These are phyloP conservation scores for Termitomyces sp. DNA, from an alignment of 768 basidiomycete species.

Conservation along the genomic window DNA sequence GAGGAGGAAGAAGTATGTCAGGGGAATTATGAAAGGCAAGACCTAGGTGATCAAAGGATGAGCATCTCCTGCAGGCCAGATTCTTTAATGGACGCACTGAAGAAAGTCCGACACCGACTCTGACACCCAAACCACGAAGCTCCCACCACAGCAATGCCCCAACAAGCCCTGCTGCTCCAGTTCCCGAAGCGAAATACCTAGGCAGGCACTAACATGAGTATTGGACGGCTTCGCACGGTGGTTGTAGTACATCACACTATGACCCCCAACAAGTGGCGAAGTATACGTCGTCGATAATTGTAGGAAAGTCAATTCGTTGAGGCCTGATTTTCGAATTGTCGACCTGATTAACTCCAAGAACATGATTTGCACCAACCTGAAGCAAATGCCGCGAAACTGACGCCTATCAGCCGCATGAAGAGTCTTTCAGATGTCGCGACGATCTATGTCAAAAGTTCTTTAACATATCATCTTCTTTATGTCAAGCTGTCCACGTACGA, in stretches of 20 bases:
- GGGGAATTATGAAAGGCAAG: slow-evolving; percentile 76
- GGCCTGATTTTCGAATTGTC: slow-evolving; percentile 42
- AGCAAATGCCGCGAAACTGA: slow-evolving; percentile 78
- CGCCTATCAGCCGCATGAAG: slow-evolving; percentile 71
- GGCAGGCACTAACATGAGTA: not conserved
- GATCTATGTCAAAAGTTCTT: slow-evolving; percentile 43
- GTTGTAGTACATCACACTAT: slow-evolving; percentile 66
- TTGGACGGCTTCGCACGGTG: too few species aligned
- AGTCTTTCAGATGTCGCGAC: slow-evolving; percentile 72
- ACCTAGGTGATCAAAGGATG: slow-evolving; percentile 43
- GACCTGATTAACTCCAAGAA: not conserved
- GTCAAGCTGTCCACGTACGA: slow-evolving; percentile 50
- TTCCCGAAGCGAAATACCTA: slow-evolving; percentile 91
- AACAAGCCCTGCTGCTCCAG: slow-evolving; percentile 89
- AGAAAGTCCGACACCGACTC: slow-evolving; percentile 77
- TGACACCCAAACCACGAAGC: slow-evolving; percentile 82
- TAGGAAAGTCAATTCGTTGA: slow-evolving; percentile 93
- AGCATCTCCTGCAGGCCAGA: not conserved
- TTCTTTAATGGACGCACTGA: slow-evolving; percentile 47
- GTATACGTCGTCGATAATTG: slow-evolving; percentile 83
- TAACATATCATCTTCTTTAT: not conserved
- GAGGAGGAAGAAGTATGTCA: slow-evolving; percentile 76
- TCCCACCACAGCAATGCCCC: slow-evolving; percentile 97
- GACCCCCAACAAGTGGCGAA: slow-evolving; percentile 64
- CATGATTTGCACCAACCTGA: slow-evolving; percentile 49